Conservation (phyloP, 495 filamentous ascomycete genomes). For the Penicillium riverlandense region DNA sequence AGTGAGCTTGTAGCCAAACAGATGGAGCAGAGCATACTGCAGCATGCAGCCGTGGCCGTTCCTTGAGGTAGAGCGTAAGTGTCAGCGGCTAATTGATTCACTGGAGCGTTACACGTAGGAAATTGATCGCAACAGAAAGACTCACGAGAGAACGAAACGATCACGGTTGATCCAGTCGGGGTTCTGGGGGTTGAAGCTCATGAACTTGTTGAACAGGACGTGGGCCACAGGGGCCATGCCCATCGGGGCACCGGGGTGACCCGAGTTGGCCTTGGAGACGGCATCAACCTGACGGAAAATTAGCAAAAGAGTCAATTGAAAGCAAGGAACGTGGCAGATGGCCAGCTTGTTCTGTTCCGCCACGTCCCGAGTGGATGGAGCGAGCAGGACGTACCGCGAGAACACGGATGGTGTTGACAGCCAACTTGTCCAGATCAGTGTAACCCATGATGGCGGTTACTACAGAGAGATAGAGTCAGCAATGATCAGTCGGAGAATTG, state of each 20-base stretch:
- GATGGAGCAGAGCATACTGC: constrained; percentile 95
- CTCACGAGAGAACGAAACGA: constrained; percentile 95
- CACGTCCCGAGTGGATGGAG: not conserved
- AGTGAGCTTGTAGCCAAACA: constrained; percentile 81
- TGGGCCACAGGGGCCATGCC: constrained; percentile 97
- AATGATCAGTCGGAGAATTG: not conserved
- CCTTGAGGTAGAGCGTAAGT: constrained; percentile 46
- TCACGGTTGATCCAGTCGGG: constrained; percentile 94
- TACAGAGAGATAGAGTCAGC: constrained; percentile 22
- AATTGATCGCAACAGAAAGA: too few relatives aligned
- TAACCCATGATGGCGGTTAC: constrained; percentile 74
- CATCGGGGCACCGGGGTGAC: constrained; percentile 98
- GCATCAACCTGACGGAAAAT: constrained; percentile 74
- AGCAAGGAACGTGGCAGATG: too few relatives aligned
- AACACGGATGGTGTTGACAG: constrained; percentile 95
- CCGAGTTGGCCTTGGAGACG: constrained; percentile 89
- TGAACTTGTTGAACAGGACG: constrained; percentile 97
- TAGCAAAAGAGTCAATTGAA: not conserved
- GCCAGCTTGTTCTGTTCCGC: too few relatives aligned
- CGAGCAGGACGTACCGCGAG: constrained; percentile 65
- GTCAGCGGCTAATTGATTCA: not conserved
- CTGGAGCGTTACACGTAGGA: not conserved
- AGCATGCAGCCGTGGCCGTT: constrained; percentile 99
- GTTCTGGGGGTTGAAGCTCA: constrained; percentile 99
- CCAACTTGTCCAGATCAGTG: constrained; percentile 75